Base-by-base conservation (phyloP, 306 rosid species). In the Vicia faba region DNA sequence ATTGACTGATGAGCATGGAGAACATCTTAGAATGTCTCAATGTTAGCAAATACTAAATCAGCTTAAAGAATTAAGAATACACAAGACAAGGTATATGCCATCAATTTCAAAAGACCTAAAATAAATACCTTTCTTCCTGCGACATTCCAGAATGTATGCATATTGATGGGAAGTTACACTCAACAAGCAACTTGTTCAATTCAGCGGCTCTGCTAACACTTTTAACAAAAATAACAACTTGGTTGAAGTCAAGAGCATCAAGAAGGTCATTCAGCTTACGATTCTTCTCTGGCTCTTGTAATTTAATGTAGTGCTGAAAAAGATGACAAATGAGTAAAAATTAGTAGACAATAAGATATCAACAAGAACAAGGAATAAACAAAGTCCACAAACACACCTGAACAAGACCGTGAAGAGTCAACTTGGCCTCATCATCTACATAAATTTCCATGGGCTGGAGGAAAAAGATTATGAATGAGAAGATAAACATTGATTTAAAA, bases 61-160 rank as follows among this genome's bases (percentile, higher is more conserved):
- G 58, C 18, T 23, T 26, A 45, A 5, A 45, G 49, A 2, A 36
- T 23, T 61, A 28, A 26, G 23, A 54, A 25, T 20, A 45, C 35
- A 38, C 2, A 36, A 38, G 23, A 61, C 55, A 2, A 26, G 0
- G 18, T 2, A 45, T 29, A 54, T 3, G 15, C 49, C 54, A 40
- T 50, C 36, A 56, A 53, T 26, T 72, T 40, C 59, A 58, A 58
- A 57, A 36, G 53, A 75, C 49, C 36, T 57, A 29, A n/a, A n/a
- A 23, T 19, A 56, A 50, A 62, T 73, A 88, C 91, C 95, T 84
- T 74, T 88, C 95, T 82, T 88, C 95, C 75, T 88, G 95, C 36
- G 89, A 69, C 95, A 88, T 88, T 66, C 89, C 89, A 71, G 95
- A 88, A 76, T 88, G 91, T 71, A 88, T 85, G 78, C 91, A 85